Evolutionary conservation across 2,329 filamentous ascomycete species (phyloP), one percentile per base, ranked within the genome.

Genomic region (Colletotrichum abscissum): DNA sequence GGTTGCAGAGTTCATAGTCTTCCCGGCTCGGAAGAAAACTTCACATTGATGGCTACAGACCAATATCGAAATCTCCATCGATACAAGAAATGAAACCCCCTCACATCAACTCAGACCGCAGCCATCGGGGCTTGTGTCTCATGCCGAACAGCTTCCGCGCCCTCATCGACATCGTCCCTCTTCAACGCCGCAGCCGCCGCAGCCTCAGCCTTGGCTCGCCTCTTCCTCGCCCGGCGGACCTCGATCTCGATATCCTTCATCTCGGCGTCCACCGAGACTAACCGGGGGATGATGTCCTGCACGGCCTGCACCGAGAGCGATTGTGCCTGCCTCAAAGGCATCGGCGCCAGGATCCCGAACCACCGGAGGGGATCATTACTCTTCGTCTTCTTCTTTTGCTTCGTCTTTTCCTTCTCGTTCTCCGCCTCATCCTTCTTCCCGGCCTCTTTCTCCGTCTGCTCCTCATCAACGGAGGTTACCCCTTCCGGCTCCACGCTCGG

Each of bases 171-270:
- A 42, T 78, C 77, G 64, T 77, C 77, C 75, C 80, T 84, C 24
- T 78, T 78, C 14, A 76, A 76, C 5, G 80, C 81, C 14, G 16
- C 42, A 16, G 42, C 42, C 5, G 80, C 81, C 19, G 16, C 42
- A 4, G 79, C 81, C 73, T 84, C 83, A 1, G 83, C 84, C 79
- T 89, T 90, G 30, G 85, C 84, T 46, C 88, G 82, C 81, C 80
- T 86, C 83, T 91, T 91, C 70, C 87, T 83, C 46, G 88, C 88
- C 70, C 92, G 85, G 49, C 92, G 86, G 67, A 96, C 91, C 76
- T 93, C 89, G 64, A 92, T 90, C 83, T 95, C 93, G 5, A 94
- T 79, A n/a, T 83, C 82, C 16, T 86, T 85, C 88, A 96, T 91
- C 77, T 90, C 87, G 33, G 86, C 85, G 46, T 87, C 85, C n/a